Percentiles rank a stretch among this genome's conserved stretches.
Evolutionary conservation across 1,284 basidiomycete species (phyloP).

Genomic region (Cutaneotrichosporon arboriforme): DNA sequence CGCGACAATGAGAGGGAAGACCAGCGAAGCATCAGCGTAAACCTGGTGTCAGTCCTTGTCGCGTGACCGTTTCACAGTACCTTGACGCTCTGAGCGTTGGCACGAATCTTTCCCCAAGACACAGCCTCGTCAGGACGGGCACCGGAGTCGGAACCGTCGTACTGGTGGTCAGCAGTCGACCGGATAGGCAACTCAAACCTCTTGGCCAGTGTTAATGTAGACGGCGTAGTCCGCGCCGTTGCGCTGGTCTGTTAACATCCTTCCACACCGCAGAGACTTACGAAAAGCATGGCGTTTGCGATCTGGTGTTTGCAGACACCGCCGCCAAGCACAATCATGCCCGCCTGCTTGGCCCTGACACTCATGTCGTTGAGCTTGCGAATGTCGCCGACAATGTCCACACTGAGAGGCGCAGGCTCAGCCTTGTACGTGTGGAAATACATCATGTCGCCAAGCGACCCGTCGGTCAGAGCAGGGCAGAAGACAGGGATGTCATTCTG

Average conservation of each 20-base stretch:
- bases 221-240: conserved; percentile 98
- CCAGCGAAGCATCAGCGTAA: conserved; percentile 68
- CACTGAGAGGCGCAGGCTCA: conserved; percentile 65
- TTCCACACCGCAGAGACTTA: conserved; percentile 45
- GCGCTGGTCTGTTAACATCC: conserved; percentile 39
- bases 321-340: conserved; percentile 97
- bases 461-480: conserved; percentile 96
- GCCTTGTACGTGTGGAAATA: conserved; percentile 96
- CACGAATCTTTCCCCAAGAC: conserved; percentile 98
- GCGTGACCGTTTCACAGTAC: conserved; percentile 48
- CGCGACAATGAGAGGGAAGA: conserved; percentile 84
- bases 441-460: conserved; percentile 97
- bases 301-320: conserved; percentile 99
- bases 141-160: conserved; percentile 96
- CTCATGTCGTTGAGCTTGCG: conserved; percentile 85
- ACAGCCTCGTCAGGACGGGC: conserved; percentile 96
- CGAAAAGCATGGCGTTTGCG: conserved; percentile 98
- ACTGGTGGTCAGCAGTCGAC: conserved; percentile 45
- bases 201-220: conserved; percentile 97
- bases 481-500: conserved; percentile 98
- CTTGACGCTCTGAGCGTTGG: conserved; percentile 86
- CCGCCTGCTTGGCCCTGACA: conserved; percentile 83
- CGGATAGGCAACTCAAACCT: conserved; percentile 47
- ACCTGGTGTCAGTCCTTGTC: conserved; percentile 36
- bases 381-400: conserved; percentile 95